phyloP scores from a whole-genome alignment of 192 early-diverging fungal genomes.

The Coemansia sp. region DNA sequence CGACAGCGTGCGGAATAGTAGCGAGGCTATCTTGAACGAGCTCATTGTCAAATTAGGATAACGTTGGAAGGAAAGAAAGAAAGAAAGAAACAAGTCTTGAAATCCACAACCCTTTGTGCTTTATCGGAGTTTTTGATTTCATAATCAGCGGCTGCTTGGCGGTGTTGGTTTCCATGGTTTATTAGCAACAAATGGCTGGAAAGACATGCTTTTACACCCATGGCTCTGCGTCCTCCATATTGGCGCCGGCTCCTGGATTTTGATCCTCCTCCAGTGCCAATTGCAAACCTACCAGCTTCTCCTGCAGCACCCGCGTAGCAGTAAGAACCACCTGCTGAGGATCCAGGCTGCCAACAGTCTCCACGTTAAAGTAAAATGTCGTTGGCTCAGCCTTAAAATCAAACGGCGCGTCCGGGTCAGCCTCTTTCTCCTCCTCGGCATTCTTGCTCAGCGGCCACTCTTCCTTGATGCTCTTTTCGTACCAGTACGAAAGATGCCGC shows the following conservation, averaged over 20 bases:
- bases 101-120: too few relatives aligned
- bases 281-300: constrained; percentile 69
- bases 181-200: too few relatives aligned
- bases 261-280: constrained; percentile 59
- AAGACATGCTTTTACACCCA: constrained; percentile 24
- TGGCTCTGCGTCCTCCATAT: constrained; percentile 44
- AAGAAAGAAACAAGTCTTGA: not conserved
- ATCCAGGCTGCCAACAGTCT: constrained; percentile 75
- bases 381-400: constrained; percentile 81
- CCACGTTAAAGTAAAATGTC: constrained; percentile 72
- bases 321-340: constrained; percentile 69
- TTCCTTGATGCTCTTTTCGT: constrained; percentile 75
- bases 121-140: too few relatives aligned
- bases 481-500: constrained; percentile 89
- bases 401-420: constrained; percentile 55
- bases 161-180: too few relatives aligned
- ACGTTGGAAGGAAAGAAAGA: too few relatives aligned
- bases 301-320: constrained; percentile 68
- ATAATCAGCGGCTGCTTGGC: too few relatives aligned
- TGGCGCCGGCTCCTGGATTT: constrained; percentile 30
- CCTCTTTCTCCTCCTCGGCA: constrained; percentile 58
- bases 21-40: constrained; percentile 61
- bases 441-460: constrained; percentile 82
- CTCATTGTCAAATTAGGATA: constrained; percentile 49
- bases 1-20: constrained; percentile 62